Evolutionary conservation across 768 basidiomycete genomes (phyloP), one percentile per base, ranked within the genome.

Genomic region (Guyanaporus albipodus): DNA sequence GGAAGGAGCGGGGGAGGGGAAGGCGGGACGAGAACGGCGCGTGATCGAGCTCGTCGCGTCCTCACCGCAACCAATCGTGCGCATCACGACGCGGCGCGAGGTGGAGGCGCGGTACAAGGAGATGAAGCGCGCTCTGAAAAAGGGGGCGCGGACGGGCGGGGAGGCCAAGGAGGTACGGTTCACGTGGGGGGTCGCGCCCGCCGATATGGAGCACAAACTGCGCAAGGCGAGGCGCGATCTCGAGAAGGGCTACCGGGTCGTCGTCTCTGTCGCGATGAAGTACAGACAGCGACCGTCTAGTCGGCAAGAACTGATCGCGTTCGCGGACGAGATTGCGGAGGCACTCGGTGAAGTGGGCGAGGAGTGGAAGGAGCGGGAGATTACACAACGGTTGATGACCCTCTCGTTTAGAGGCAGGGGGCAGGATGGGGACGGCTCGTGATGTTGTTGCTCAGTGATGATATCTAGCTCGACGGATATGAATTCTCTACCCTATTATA

Each of bases 131-230:
- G 68, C 69, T 56, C 46, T 32, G 52, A 64, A 36, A 60, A 67
- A 42, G 62, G 71, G 48, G 48, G 61, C 18, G 42, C 59, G 51
- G 48, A 57, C 46, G 9, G 53, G 59, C 19, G 60, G 58, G 49
- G 67, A 66, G 52, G 59, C 68, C 44, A 90, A 89, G 69, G 83
- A 87, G 68, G 70, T 88, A 5, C 83, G 86, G 65, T 58, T 91
- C 37, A 79, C 82, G 11, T 91, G 87, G 85, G 72, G 70, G 3
- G 76, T 82, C 11, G 78, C 69, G 7, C 52, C 61, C 24, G 77
- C 73, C 7, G 90, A 92, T 56, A 56, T 83, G 17, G 71, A 70
- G 29, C 83, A 84, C 63, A 91, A 88, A 62, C 48, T 91, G 27
- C 70, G 68, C 43, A 83, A 82, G 62, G 76, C 74, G 18, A 63